Conservation (phyloP, 208 protist genomes). For the Novymonas esmeraldas region DNA sequence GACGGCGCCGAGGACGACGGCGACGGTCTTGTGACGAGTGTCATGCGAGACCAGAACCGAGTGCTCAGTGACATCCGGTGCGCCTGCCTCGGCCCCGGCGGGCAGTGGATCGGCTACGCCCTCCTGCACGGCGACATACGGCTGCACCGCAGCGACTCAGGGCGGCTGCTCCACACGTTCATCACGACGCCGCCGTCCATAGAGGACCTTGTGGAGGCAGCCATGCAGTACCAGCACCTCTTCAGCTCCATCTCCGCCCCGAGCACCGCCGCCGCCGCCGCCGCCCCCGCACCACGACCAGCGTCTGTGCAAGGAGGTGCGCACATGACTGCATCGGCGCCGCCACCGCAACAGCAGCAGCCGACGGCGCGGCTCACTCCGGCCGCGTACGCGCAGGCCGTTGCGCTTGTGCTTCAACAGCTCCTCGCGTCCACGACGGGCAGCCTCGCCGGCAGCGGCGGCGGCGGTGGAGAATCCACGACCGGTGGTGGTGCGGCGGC, state of each 20-base stretch:
- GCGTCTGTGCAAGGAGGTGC: too few relatives aligned
- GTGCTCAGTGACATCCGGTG: conserved; percentile 53
- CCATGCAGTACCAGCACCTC: conserved; percentile 57
- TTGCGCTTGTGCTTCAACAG: conserved; percentile 60
- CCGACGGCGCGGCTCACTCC: conserved; percentile 13
- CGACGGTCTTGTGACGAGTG: conserved; percentile 9
- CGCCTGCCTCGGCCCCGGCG: conserved; percentile 50
- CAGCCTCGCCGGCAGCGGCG: background rate
- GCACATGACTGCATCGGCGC: too few relatives aligned
- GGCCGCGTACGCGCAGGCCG: conserved; percentile 39
- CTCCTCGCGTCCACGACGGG: conserved; percentile 30
- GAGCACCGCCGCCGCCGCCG: conserved; percentile 1
- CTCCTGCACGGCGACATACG: conserved; percentile 74
- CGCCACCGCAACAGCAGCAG: background rate
- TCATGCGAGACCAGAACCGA: conserved; percentile 26
- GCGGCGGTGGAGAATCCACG: background rate
- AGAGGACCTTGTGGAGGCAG: conserved; percentile 65
- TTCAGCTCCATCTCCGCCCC: conserved; percentile 16
- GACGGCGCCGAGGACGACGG: conserved; percentile 4
- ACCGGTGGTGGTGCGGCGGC: background rate
- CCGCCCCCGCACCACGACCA: background rate
- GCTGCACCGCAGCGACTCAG: conserved; percentile 71
- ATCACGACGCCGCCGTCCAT: conserved; percentile 62
- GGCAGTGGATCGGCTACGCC: conserved; percentile 73
- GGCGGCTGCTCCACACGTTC: conserved; percentile 74